Conservation (phyloP, 2,329 filamentous ascomycete genomes). For the Calonectria crousiana region DNA sequence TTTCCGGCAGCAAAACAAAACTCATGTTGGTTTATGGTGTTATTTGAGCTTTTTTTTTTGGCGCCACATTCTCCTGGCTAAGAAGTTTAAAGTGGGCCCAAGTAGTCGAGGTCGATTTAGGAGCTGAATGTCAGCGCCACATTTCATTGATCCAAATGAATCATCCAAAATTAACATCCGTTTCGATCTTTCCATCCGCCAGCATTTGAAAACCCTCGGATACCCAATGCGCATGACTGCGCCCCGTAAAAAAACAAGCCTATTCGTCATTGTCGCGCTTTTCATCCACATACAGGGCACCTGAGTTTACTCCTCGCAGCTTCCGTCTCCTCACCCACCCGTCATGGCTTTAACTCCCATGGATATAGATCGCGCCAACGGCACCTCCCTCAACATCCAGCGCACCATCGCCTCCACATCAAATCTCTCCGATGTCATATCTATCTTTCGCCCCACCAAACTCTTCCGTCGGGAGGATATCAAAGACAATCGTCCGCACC, state of each 20-base stretch:
- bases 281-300: neutral
- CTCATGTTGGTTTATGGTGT: neutral
- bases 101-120: neutral
- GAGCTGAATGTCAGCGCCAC: neutral
- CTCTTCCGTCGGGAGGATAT: constrained; percentile 73
- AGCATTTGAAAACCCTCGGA: neutral
- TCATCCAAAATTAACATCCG: neutral
- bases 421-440: constrained; percentile 82
- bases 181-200: neutral
- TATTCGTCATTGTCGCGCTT: neutral
- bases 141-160: neutral
- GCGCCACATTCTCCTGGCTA: neutral
- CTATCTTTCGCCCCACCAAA: constrained; percentile 83
- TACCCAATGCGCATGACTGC: neutral
- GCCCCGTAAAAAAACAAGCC: fast-evolving
- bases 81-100: neutral
- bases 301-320: neutral
- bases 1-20: neutral
- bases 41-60: neutral
- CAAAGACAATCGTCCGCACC: constrained; percentile 59
- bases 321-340: constrained; percentile 7
- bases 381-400: constrained; percentile 63
- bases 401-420: constrained; percentile 65
- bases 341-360: constrained; percentile 67
- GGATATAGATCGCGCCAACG: constrained; percentile 65